Evolutionary conservation across 352 stramenopile genomes (phyloP).

Genomic region (Pythium dissotocum): DNA sequence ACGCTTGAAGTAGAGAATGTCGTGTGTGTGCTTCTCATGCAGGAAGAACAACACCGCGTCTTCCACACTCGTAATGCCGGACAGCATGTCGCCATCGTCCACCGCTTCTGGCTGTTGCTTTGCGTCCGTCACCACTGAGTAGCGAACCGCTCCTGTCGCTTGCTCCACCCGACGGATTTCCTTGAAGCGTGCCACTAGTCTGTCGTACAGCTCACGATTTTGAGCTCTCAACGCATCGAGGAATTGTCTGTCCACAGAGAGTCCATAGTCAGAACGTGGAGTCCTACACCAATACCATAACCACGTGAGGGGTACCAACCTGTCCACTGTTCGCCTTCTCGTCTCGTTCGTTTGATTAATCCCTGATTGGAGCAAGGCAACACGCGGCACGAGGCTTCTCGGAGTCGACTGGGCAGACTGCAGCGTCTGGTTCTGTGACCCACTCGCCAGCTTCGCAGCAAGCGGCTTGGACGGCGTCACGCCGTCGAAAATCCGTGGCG

Average conservation of each 20-base stretch:
- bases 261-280: neutral
- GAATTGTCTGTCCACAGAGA: conserved; percentile 8
- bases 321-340: conserved; percentile 17
- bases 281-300: neutral
- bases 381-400: conserved; percentile 1
- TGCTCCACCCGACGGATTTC: neutral
- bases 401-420: neutral
- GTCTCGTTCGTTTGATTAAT: neutral
- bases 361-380: conserved; percentile 1
- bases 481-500: conserved; percentile 44
- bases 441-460: conserved; percentile 10
- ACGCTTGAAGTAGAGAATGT: conserved; percentile 68
- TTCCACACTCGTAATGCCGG: conserved; percentile 41
- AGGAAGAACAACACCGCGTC: conserved; percentile 75
- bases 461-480: conserved; percentile 43
- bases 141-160: neutral
- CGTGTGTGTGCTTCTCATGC: conserved; percentile 62
- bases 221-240: conserved; percentile 16
- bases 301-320: neutral
- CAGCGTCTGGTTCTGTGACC: neutral
- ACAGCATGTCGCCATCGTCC: conserved; percentile 12
- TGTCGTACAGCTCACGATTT: conserved; percentile 34
- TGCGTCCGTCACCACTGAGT: neutral
- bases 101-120: neutral
- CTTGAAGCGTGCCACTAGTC: conserved; percentile 27